Percentiles rank a stretch among this genome's conserved stretches.
Evolutionary conservation across 2,329 filamentous ascomycete species (phyloP).

Genomic region (Tolypocladium paradoxum): DNA sequence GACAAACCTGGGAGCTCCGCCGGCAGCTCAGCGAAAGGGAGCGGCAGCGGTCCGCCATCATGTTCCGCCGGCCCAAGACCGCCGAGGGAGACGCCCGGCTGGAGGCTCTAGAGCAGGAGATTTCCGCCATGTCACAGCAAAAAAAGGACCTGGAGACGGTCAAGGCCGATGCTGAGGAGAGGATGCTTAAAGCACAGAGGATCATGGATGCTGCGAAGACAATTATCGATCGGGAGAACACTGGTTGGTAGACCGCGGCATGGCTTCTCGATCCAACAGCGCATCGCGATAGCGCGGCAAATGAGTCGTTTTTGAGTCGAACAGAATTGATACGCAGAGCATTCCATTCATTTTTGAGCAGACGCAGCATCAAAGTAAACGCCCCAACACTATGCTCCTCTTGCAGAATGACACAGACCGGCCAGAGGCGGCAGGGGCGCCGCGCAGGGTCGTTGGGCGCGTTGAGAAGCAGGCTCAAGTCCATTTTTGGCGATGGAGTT

Average conservation of each 20-base stretch:
- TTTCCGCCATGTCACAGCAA: background rate
- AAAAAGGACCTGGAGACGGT: background rate
- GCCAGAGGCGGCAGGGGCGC: too few relatives aligned
- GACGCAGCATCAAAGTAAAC: too few relatives aligned
- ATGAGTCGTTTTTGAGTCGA: background rate
- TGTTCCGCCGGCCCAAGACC: background rate
- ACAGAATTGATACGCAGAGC: background rate
- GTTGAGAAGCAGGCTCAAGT: too few relatives aligned
- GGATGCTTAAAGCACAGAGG: background rate
- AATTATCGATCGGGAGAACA: background rate
- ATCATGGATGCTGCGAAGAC: background rate
- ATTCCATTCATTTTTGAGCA: too few relatives aligned
- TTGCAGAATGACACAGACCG: too few relatives aligned
- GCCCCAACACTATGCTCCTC: too few relatives aligned
- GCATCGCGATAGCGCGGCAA: background rate
- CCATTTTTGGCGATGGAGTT: too few relatives aligned
- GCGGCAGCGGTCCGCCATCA: background rate
- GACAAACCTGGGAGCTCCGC: background rate
- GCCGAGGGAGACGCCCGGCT: background rate
- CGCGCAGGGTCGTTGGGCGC: too few relatives aligned
- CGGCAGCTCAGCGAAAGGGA: background rate
- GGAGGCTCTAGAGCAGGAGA: background rate
- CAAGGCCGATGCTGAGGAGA: background rate
- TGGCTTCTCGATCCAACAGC: too few relatives aligned
- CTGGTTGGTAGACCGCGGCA: background rate